Evolutionary conservation across 2,329 filamentous ascomycete species (phyloP), one percentile per base, ranked within the genome.

Genomic region (Aschersonia sp.): DNA sequence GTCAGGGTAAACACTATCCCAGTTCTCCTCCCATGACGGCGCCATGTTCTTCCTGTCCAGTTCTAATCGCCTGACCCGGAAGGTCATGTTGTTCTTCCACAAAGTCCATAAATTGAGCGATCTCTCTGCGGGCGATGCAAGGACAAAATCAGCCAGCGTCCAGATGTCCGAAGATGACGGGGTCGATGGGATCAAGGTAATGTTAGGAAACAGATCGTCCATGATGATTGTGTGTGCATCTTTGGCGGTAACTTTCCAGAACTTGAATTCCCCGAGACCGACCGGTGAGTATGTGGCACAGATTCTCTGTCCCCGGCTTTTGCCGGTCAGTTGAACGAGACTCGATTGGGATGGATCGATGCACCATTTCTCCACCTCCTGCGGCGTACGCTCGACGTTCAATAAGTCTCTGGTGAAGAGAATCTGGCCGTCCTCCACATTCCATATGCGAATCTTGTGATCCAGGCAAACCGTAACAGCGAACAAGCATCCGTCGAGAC

Each of bases 391-490:
- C 33, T 76, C 69, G 22, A 81, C 74, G 55, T 83, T 79, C 12
- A 97, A 64, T 33, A 98, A 72, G 63, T 98, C 90, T 55, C 79
- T 80, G 5, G 83, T 81, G 48, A 80, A 79, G 5, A 86, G 77
- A 47, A 94, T 76, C 59, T 82, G 85, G 44, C 89, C 89, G 40
- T 78, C 85, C n/a, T 78, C 71, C 33, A 90, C 71, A 58, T 94
- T 92, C 90, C 92, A 97, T 40, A 92, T 81, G 57, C 88, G 82
- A 60, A 98, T 68, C 9, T 81, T 83, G 60, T 98, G 89, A 56
- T 98, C 89, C 50, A 98, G 70, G 53, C 85, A 92, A 45, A 95
- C 79, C 0, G 89, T 89, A 56, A 95, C 86, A 2, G 77, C 69
- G 54, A 78, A 81, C 1, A 71, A 64, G 5, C 65, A 65, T 45